A percentile compares a stretch with the other conserved stretches of the same genome.
Evolutionary conservation across 352 stramenopile genomes (phyloP).

Genomic region (Phytophthora tubulina): DNA sequence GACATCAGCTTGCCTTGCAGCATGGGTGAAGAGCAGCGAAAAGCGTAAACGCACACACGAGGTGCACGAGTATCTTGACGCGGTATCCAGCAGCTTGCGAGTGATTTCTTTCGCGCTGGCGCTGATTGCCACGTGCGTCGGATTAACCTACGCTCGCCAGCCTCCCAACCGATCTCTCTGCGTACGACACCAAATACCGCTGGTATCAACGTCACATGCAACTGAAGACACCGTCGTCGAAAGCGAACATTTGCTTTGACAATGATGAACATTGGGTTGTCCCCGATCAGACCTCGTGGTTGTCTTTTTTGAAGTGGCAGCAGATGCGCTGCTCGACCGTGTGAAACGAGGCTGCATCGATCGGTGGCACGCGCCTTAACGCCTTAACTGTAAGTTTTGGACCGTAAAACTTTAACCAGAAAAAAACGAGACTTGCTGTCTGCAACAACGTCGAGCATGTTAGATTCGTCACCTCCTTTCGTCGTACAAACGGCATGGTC

Average conservation of each 20-base stretch:
- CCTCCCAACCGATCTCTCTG: constrained; percentile 3
- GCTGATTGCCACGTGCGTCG: constrained; percentile 2
- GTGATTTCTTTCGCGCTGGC: constrained; percentile 8
- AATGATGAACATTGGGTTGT: no score
- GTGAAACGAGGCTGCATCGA: background rate
- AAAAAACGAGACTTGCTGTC: background rate
- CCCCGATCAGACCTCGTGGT: background rate
- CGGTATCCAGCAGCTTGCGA: constrained; percentile 1
- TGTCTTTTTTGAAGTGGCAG: background rate
- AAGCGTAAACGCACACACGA: no score
- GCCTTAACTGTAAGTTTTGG: background rate
- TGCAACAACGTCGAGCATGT: background rate
- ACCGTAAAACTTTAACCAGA: background rate
- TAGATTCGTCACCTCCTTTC: no score
- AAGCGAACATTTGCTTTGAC: no score
- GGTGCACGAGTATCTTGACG: background rate
- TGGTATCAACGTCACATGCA: no score
- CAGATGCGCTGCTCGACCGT: background rate
- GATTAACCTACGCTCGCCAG: constrained; percentile 6
- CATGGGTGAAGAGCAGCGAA: no score
- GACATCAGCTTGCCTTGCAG: no score
- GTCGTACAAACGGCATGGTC: no score
- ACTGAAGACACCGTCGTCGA: no score
- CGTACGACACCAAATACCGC: background rate
- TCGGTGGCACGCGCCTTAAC: background rate